Conservation (phyloP, 2,329 filamentous ascomycete species). For the Fusarium sp. region DNA sequence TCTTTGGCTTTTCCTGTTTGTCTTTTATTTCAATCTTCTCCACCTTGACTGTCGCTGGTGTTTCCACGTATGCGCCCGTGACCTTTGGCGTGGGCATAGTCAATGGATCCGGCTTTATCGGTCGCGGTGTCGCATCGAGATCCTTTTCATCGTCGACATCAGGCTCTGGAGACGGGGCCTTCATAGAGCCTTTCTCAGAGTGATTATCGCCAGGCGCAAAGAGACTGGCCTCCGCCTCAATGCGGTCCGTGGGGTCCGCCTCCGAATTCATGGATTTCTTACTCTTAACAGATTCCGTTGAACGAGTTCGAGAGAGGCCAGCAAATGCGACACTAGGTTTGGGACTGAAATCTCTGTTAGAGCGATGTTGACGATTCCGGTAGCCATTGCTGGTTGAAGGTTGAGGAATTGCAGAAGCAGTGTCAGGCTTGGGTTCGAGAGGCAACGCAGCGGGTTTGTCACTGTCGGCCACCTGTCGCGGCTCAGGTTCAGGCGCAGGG, state of each 20-base stretch:
- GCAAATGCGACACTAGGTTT: conserved; percentile 59
- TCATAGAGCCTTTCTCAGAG: conserved; percentile 64
- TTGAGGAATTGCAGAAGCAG: conserved; percentile 22
- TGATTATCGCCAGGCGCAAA: conserved; percentile 65
- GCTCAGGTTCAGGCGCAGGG: conserved; percentile 47
- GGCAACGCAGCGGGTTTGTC: conserved; percentile 13
- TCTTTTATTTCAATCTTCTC: conserved; percentile 44
- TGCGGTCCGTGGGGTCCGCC: conserved; percentile 64
- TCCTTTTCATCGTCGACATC: conserved; percentile 47
- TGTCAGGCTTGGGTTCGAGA: conserved; percentile 26
- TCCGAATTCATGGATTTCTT: conserved; percentile 62
- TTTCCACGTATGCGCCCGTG: conserved; percentile 66
- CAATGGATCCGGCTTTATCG: conserved; percentile 55
- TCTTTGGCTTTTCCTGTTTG: conserved; percentile 26
- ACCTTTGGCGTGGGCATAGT: conserved; percentile 63
- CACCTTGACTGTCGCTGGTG: conserved; percentile 58
- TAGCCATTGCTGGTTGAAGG: conserved; percentile 30
- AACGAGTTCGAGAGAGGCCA: conserved; percentile 54
- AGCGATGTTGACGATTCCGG: conserved; percentile 10
- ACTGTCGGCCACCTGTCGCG: conserved; percentile 25
- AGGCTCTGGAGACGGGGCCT: conserved; percentile 55
- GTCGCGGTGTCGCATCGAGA: conserved; percentile 58
- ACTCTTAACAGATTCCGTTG: conserved; percentile 57
- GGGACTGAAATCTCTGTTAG: conserved; percentile 38
- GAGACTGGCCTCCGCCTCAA: conserved; percentile 64